Base-by-base conservation (phyloP, 73 alveolate genomes). In the Paramecium biaurelia region DNA sequence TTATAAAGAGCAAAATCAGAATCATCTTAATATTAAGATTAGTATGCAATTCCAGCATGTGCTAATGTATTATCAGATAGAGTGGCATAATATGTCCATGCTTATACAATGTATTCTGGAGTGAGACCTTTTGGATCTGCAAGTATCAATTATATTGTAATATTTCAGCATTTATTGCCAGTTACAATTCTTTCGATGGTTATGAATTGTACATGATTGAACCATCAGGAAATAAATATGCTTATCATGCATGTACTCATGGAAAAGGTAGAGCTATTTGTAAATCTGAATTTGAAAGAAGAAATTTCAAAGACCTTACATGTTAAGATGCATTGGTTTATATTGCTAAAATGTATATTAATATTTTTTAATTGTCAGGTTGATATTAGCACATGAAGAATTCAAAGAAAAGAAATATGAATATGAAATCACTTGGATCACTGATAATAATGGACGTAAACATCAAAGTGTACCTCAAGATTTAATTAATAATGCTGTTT, bases 221-320 rank as follows among this genome's bases (percentile, higher is more conserved):
- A 76, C 98, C 97, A n/a, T 93, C 98, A 24, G 99, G 99, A 0
- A 68, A 95, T 26, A 92, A 95, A 86, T 96, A 70, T 92, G 98
- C 96, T 84, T 98, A 98, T 95, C 97, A 85, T 84, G 97, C 98
- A 23, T 96, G 98, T 85, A 97, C 99, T 28, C 86, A 94, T 67
- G 99, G 99, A 35, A 97, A 98, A 92, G 99, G 99, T 53, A 98
- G 95, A 90, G 96, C 95, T 70, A 68, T 96, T 49, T 96, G 97
- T 28, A 97, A 96, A 93, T 96, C 98, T 5, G 99, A 97, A 74
- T 79, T 98, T 41, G 99, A 97, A 72, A 98, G 96, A 95, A 93
- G 90, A 42, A 97, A 96, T 92, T 98, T 97, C 86, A 92, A 93
- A 85, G 97, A 94, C 2, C n/a, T 94, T 34, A 90, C 98, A 37